Evolutionary conservation across 192 early-diverging fungal species (phyloP), one percentile per base, ranked within the genome.

Genomic region (Backusella psychrophila): DNA sequence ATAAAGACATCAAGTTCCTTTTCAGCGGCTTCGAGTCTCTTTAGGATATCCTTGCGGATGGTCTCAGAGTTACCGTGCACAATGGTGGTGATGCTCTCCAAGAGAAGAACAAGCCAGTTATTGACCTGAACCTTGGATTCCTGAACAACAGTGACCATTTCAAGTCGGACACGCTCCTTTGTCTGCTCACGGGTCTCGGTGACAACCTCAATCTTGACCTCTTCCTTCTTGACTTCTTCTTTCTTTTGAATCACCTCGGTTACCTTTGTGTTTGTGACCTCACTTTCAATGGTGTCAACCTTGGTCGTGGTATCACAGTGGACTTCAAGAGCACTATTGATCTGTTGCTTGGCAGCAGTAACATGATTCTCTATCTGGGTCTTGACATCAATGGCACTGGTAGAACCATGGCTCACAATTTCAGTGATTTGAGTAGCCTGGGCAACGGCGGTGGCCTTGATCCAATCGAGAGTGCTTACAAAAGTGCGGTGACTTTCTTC

Each of bases 311-410:
- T 29, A 14, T 26, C 67, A 56, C 42, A 33, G 5, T 79, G 78
- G 19, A 70, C 46, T 53, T 39, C 72, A 69, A 79, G 73, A 23
- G 71, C 68, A 33, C 35, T 41, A 23, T 74, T 53, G 1, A 73
- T 65, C 49, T 79, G 78, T 56, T 73, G 41, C 17, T 79, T 70
- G 4, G 78, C 36, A 44, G 39, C 68, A 21, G 29, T 21, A 31
- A 65, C 38, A 4, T 69, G 29, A 39, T 79, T 79, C 8, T 79
- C 65, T 23, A 79, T 68, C 52, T 79, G 78, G 0, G 34, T 74
- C 67, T 74, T 69, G 6, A 79, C 4, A 21, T 68, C 67, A n/a
- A 70, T 42, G 12, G 74, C 29, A 41, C 63, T 75, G 33, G 39
- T 66, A n/a, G 65, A 34, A 5, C 65, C 41, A 9, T 75, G 34